Evolutionary conservation across 2,329 filamentous ascomycete species (phyloP), one percentile per base, ranked within the genome.

Genomic region (Diplodia intermedia): DNA sequence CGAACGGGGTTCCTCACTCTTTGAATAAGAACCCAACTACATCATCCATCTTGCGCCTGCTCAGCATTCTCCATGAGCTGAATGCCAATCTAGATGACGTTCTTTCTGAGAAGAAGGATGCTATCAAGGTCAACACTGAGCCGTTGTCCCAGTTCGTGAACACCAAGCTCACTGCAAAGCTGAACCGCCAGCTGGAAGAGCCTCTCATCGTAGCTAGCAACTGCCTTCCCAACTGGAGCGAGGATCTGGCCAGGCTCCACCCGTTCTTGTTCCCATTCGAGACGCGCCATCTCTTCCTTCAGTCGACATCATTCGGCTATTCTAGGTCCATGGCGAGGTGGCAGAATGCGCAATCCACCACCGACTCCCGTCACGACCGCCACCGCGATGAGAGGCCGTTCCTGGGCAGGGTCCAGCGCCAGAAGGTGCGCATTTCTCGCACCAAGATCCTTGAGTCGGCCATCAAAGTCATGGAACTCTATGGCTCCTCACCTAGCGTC

Each of bases 261-360:
- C 94, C 95, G 0, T 99, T 99, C 85, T 83, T 99, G 14, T 99
- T 99, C 78, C 95, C 95, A 2, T 99, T 99, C 75, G 95, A 99
- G 83, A 98, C 95, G 1, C 89, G 95, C 14, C 94, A 99, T 79
- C 84, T 99, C 47, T 99, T 99, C 85, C 82, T 99, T 40, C 95
- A 98, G 80, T 99, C 94, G 2, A 99, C 96, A 0, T 97, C 95
- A 0, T 99, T 99, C 76, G 95, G 95, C 26, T 99, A 99, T 82
- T 94, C 94, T 52, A 89, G 95, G 70, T 97, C 95, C 20, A 98
- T 99, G 95, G 91, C 91, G 69, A 89, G 94, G 77, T 99, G 96
- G 96, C 95, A 98, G 80, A 97, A 92, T 75, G 89, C 92, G 1
- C 93, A 97, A 77, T 87, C 89, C 26, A 87, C 90, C 26, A 93